Base-by-base conservation (phyloP, 768 basidiomycete genomes). In the Nevesoporus exiguus region DNA sequence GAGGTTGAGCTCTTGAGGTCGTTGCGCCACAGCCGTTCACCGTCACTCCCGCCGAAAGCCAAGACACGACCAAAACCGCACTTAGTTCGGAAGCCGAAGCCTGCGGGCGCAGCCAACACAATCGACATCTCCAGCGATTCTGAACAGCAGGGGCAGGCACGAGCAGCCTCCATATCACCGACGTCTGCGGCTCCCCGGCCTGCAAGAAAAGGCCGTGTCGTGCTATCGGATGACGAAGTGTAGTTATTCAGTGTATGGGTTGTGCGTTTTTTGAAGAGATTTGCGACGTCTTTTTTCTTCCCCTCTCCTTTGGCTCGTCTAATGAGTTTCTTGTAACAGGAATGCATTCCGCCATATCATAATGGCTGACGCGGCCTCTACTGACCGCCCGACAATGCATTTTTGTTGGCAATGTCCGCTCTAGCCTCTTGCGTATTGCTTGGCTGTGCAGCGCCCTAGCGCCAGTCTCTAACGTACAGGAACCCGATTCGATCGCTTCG, bases 171-270 rank as follows among this genome's bases (percentile, higher is more conserved):
- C 1, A 24, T 10, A 24, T 39, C 56, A 33, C 30, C 51, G 40
- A 59, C 51, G 24, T 29, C 54, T 47, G 40, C 39, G 39, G 62
- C 36, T 34, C 37, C 46, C 30, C 66, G 57, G 52, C 43, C 59
- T 22, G 14, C 47, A 33, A 65, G 62, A 58, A 73, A 66, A 47
- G 61, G 66, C 21, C 66, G 66, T 2, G 37, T 73, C 13, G 66
- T 76, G 30, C 50, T 76, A 29, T 76, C 74, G 33, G 75, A 76
- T 49, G 74, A 77, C n/a, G 74, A 72, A 30, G 21, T 48, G 51
- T 69, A 66, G 59, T 7, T 59, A 49, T 54, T 19, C 31, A 36
- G 49, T 66, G 43, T 54, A 55, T 41, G 42, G 4, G 49, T 54
- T 29, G 52, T 49, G 47, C 39, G 47, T 57, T 52, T 54, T 39